A percentile compares a stretch with the other conserved stretches of the same genome.
phyloP scores from a whole-genome alignment of 805 yeast species.

The Pichia exigua region DNA sequence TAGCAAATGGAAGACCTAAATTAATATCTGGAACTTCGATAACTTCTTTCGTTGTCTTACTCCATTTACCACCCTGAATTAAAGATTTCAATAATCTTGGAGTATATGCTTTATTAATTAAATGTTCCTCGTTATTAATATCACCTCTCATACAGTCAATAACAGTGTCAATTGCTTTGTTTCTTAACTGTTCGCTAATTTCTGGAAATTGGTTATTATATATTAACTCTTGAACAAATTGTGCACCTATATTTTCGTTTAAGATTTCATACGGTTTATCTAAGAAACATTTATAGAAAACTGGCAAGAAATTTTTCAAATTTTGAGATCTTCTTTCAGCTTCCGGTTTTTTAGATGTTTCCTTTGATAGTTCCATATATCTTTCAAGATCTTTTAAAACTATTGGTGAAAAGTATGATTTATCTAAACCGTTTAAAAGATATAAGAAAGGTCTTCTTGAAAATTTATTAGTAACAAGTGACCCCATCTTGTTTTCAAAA shows the following conservation, averaged over 20 bases:
- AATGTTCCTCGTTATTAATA: constrained; percentile 56
- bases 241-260: constrained; percentile 72
- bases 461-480: constrained; percentile 58
- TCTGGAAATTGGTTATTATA: constrained; percentile 38
- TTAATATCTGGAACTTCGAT: constrained; percentile 37
- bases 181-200: constrained; percentile 24
- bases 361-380: constrained; percentile 53
- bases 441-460: constrained; percentile 87
- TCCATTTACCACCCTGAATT: constrained; percentile 83
- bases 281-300: constrained; percentile 48
- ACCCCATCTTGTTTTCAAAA: constrained; percentile 42
- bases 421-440: constrained; percentile 68
- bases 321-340: constrained; percentile 69
- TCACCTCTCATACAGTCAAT: constrained; percentile 59
- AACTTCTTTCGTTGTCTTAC: constrained; percentile 49
- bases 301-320: constrained; percentile 54
- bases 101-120: constrained; percentile 63
- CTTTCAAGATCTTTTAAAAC: constrained; percentile 50
- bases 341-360: constrained; percentile 81
- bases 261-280: constrained; percentile 46
- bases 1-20: constrained; percentile 55
- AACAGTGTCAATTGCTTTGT: constrained; percentile 46
- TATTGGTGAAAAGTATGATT: constrained; percentile 71
- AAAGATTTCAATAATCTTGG: constrained; percentile 67
- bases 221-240: constrained; percentile 69